phyloP scores from a whole-genome alignment of 805 yeast species.

The Cyberlindnera mississippiensis region DNA sequence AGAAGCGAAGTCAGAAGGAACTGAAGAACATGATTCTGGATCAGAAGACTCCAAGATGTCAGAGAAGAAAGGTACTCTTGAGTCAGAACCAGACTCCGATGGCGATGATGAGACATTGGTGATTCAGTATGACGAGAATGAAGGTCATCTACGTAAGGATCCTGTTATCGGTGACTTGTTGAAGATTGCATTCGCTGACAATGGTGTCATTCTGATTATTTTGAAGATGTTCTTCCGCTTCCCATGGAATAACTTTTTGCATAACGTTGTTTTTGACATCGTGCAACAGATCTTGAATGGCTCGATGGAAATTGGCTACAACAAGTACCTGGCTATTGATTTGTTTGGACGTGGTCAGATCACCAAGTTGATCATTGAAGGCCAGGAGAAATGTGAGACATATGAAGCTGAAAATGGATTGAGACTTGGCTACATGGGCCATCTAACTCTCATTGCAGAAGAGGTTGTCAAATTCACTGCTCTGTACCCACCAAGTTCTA shows the following conservation, averaged over 20 bases:
- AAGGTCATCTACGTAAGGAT: conserved; percentile 41
- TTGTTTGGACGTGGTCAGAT: conserved; percentile 62
- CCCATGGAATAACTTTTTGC: conserved; percentile 97
- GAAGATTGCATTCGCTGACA: conserved; percentile 78
- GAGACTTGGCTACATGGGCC: conserved; percentile 96
- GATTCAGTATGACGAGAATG: conserved; percentile 36
- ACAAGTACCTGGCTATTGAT: conserved; percentile 70
- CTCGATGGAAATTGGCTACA: conserved; percentile 77
- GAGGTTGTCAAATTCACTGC: conserved; percentile 84
- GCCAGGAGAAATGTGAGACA: conserved; percentile 55
- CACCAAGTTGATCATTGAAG: conserved; percentile 54
- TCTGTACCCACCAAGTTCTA: conserved; percentile 24
- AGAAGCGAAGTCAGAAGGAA: neutral
- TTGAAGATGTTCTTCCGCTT: conserved; percentile 71
- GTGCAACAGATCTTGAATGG: conserved; percentile 94
- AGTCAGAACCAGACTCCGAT: conserved; percentile 23
- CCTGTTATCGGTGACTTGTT: conserved; percentile 85
- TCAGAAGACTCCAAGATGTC: conserved; percentile 8
- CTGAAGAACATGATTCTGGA: neutral
- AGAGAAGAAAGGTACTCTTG: conserved; percentile 16
- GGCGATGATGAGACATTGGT: conserved; percentile 26
- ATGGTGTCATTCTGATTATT: conserved; percentile 62
- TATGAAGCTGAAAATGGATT: conserved; percentile 58
- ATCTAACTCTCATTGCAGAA: conserved; percentile 86
- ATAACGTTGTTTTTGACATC: conserved; percentile 94